Conservation (phyloP, 2,329 filamentous ascomycete genomes). For the Cordyceps fumosorosea region DNA sequence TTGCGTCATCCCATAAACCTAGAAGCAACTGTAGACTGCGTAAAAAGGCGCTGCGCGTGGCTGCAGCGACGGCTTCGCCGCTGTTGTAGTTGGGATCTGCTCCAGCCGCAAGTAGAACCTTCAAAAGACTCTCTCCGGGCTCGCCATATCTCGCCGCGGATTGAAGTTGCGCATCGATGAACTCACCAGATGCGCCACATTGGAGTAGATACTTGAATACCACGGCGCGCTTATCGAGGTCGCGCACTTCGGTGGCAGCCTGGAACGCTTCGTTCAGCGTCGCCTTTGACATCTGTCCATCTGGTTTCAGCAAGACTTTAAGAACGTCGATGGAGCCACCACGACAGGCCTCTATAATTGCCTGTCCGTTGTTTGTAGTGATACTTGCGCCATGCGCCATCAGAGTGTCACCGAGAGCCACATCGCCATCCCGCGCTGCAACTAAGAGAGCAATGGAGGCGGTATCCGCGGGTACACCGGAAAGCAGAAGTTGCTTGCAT, state of each 20-base stretch:
- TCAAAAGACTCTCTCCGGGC: conserved; percentile 40
- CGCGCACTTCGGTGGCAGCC: conserved; percentile 46
- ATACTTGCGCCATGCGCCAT: conserved; percentile 46
- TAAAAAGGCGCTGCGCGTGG: conserved; percentile 44
- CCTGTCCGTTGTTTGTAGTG: conserved; percentile 45
- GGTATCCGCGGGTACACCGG: conserved; percentile 37
- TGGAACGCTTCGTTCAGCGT: conserved; percentile 47
- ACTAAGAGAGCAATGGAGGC: conserved; percentile 45
- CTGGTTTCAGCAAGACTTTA: conserved; percentile 40
- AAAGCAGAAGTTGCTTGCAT: conserved; percentile 38
- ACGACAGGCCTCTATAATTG: conserved; percentile 47
- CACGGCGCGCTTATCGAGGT: conserved; percentile 41
- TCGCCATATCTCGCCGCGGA: conserved; percentile 46
- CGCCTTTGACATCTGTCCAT: conserved; percentile 30
- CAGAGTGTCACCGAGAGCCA: conserved; percentile 43
- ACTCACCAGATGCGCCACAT: conserved; percentile 43
- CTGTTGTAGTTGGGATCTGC: conserved; percentile 49
- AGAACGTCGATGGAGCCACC: conserved; percentile 44
- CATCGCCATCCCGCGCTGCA: conserved; percentile 47
- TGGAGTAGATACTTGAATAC: conserved; percentile 46
- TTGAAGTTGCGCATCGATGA: conserved; percentile 46
- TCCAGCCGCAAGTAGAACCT: conserved; percentile 43
- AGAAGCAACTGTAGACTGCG: conserved; percentile 45
- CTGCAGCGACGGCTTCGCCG: conserved; percentile 49
- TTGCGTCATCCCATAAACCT: conserved; percentile 36